phyloP scores from a whole-genome alignment of 345 rosid species.

The Euphorbia pulcherrima region DNA sequence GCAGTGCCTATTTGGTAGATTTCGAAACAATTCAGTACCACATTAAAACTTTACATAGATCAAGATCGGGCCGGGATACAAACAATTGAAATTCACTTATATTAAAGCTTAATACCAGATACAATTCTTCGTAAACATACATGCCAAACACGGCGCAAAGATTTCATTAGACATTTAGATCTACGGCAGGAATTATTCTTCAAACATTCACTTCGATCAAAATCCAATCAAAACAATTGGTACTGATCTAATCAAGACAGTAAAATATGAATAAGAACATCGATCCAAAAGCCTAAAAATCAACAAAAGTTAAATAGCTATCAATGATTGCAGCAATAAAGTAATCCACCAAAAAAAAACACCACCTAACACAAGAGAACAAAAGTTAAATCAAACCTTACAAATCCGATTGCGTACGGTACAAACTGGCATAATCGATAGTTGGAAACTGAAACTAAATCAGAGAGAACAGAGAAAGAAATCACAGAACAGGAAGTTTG shows the following conservation, averaged over 20 bases:
- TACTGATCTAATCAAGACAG: not conserved
- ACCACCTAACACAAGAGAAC: not conserved
- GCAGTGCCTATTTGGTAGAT: not conserved
- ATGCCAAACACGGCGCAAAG: not conserved
- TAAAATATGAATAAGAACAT: not conserved
- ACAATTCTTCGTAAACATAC: not conserved
- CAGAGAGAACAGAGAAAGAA: not conserved
- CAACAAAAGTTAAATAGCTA: not conserved
- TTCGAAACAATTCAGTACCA: not conserved
- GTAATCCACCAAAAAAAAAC: not conserved
- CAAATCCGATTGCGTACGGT: slow-evolving; percentile 9
- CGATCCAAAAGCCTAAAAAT: slow-evolving; percentile 29
- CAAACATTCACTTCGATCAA: slow-evolving; percentile 7
- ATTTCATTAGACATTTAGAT: not conserved
- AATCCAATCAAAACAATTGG: not conserved
- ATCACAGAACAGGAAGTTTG: slow-evolving; percentile 8
- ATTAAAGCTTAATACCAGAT: not conserved
- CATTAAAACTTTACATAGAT: not conserved
- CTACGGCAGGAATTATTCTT: not conserved
- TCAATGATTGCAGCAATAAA: not conserved
- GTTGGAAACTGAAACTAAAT: not conserved
- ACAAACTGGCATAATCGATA: slow-evolving; percentile 5
- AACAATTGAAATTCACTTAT: not conserved
- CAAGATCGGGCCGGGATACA: not conserved
- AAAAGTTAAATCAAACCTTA: slow-evolving; percentile 35